These are phyloP conservation scores for Suillus ampliporus DNA, from an alignment of 768 basidiomycete genomes.

Conservation along the genomic window DNA sequence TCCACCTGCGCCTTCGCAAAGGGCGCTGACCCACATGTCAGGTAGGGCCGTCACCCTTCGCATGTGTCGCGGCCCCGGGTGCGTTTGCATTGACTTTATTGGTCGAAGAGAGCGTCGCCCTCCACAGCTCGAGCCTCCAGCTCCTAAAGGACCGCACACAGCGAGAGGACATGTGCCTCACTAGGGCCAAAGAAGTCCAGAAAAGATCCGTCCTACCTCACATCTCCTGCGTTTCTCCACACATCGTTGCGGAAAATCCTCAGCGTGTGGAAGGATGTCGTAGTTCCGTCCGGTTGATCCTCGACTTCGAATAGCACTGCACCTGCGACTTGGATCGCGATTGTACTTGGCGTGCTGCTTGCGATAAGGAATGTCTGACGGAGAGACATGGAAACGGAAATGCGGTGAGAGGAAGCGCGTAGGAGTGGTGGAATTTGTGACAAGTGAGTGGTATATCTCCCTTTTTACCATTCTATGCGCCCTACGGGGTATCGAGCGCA, in stretches of 20 bases:
- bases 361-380: too few relatives aligned
- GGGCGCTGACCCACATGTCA: background rate
- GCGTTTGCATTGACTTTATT: conserved; percentile 65
- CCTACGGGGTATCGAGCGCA: background rate
- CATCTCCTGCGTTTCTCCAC: conserved; percentile 46
- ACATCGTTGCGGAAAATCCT: conserved; percentile 56
- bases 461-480: background rate
- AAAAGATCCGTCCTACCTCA: conserved; percentile 18
- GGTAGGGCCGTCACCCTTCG: conserved; percentile 42
- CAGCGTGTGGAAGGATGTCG: conserved; percentile 43
- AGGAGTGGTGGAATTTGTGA: conserved; percentile 6
- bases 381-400: background rate
- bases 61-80: conserved; percentile 58
- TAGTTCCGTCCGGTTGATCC: background rate
- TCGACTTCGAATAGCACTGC: background rate
- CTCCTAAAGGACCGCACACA: background rate
- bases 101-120: conserved; percentile 34
- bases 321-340: conserved; percentile 57
- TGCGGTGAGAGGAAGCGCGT: too few relatives aligned
- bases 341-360: conserved; percentile 61
- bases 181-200: background rate
- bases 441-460: conserved; percentile 4
- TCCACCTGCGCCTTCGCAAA: conserved; percentile 20
- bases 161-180: background rate
- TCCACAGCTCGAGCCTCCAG: too few relatives aligned